Conservation (phyloP, 768 basidiomycete species). For the Boletus speciosus region DNA sequence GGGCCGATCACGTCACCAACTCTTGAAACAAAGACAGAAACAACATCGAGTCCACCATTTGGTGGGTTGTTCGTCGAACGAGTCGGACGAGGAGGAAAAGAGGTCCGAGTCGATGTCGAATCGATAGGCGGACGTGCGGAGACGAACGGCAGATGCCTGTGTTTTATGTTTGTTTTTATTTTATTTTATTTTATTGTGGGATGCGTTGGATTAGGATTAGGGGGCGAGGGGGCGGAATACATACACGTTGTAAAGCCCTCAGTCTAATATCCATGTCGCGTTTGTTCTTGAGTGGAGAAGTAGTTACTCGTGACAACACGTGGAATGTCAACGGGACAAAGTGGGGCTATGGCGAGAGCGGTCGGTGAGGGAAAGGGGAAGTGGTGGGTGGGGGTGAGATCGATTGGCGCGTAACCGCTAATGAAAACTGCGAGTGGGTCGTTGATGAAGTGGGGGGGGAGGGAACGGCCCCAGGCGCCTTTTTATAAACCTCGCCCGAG, state of each 20-base stretch:
- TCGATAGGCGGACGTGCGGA: conserved; percentile 12
- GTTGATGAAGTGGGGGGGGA: neutral
- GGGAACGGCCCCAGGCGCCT: neutral
- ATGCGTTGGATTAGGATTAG: neutral
- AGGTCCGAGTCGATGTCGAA: conserved; percentile 24
- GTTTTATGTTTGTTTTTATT: neutral
- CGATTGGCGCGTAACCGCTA: neutral
- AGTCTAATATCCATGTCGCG: conserved; percentile 8
- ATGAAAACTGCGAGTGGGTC: conserved; percentile 1
- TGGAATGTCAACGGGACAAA: neutral
- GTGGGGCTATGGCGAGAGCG: neutral
- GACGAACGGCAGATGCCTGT: conserved; percentile 7
- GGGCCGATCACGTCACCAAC: conserved; percentile 16
- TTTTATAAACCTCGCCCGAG: conserved; percentile 15
- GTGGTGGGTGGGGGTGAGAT: neutral
- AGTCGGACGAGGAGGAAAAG: conserved; percentile 24
- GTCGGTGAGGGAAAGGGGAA: neutral
- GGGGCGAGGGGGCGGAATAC: neutral
- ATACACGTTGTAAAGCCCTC: conserved; percentile 10
- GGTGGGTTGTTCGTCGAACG: conserved; percentile 18
- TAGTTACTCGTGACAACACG: neutral
- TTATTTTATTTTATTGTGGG: neutral
- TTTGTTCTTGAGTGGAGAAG: neutral
- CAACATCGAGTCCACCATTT: conserved; percentile 22
- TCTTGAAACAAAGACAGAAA: conserved; percentile 22